These are phyloP conservation scores for Irpex sp. DNA, from an alignment of 1,284 basidiomycete species.

Conservation along the genomic window DNA sequence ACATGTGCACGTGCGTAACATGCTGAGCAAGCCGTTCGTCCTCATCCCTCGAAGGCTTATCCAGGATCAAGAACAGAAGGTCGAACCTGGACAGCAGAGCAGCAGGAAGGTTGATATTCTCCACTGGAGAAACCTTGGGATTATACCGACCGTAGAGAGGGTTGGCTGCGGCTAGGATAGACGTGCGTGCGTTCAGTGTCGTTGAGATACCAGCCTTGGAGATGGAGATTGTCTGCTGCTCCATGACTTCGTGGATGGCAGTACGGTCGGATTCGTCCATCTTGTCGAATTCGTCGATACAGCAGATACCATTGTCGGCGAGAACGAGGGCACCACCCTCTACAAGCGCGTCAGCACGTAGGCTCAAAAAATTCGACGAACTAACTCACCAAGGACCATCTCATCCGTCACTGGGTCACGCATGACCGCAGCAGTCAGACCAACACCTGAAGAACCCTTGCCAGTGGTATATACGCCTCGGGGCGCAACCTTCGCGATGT, in stretches of 20 bases:
- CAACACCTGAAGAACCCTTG: conserved; percentile 96
- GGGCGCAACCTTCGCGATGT: conserved; percentile 97
- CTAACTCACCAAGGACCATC: conserved; percentile 88
- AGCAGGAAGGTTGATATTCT: conserved; percentile 99
- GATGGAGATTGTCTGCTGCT: conserved; percentile 99
- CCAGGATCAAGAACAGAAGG: conserved; percentile 94
- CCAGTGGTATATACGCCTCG: conserved; percentile 98
- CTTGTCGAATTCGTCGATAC: conserved; percentile 99
- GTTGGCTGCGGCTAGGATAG: conserved; percentile 97
- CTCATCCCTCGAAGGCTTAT: conserved; percentile 91
- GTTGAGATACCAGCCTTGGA: conserved; percentile 99
- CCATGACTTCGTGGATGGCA: conserved; percentile 99
- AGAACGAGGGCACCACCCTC: conserved; percentile 98
- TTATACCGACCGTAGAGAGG: conserved; percentile 99
- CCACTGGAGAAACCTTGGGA: conserved; percentile 93
- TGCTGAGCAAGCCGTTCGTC: conserved; percentile 97
- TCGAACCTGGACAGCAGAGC: conserved; percentile 96
- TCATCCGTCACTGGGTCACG: conserved; percentile 99
- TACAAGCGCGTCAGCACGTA: conserved; percentile 30
- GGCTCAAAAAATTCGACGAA: neutral
- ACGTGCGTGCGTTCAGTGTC: conserved; percentile 97
- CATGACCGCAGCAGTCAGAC: conserved; percentile 99
- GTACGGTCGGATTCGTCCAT: conserved; percentile 99
- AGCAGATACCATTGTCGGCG: conserved; percentile 99
- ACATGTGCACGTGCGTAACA: conserved; percentile 98